Conservation (phyloP, 805 yeast species). For the Kuraishia floccosa region DNA sequence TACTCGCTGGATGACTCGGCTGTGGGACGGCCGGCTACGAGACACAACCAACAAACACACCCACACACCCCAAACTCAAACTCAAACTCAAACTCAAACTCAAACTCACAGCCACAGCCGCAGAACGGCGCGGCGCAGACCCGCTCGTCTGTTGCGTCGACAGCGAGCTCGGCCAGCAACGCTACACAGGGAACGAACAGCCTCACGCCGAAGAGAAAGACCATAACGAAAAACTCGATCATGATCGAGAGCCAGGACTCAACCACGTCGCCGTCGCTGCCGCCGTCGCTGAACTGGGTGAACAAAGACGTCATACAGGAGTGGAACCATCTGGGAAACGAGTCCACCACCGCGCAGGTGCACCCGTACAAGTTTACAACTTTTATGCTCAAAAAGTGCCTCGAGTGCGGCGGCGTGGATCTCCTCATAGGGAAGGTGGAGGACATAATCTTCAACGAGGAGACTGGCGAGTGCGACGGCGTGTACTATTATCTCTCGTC, state of each 20-base stretch:
- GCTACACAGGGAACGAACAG: background rate
- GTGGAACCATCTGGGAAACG: slow-evolving; percentile 76
- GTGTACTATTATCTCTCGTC: slow-evolving; percentile 40
- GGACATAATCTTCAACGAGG: slow-evolving; percentile 49
- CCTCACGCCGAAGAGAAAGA: slow-evolving; percentile 3
- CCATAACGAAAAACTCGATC: slow-evolving; percentile 22
- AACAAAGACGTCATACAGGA: slow-evolving; percentile 47
- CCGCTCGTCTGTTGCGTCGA: no score
- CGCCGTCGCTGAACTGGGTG: slow-evolving; percentile 71
- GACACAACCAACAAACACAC: no score
- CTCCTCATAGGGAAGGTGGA: slow-evolving; percentile 77
- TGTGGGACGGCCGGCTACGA: no score
- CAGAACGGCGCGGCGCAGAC: no score
- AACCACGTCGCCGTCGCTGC: slow-evolving; percentile 21
- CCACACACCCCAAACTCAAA: no score
- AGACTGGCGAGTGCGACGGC: slow-evolving; percentile 60
- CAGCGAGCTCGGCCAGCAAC: background rate
- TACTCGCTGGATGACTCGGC: no score
- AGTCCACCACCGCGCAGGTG: slow-evolving; percentile 89
- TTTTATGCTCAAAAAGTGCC: slow-evolving; percentile 65
- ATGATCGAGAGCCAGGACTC: slow-evolving; percentile 14
- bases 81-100: no score
- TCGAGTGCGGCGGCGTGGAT: slow-evolving; percentile 75
- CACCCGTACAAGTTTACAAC: slow-evolving; percentile 94
- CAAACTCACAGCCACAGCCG: no score